Evolutionary conservation across 805 yeast genomes (phyloP).

Genomic region (Candida broadrunensis): DNA sequence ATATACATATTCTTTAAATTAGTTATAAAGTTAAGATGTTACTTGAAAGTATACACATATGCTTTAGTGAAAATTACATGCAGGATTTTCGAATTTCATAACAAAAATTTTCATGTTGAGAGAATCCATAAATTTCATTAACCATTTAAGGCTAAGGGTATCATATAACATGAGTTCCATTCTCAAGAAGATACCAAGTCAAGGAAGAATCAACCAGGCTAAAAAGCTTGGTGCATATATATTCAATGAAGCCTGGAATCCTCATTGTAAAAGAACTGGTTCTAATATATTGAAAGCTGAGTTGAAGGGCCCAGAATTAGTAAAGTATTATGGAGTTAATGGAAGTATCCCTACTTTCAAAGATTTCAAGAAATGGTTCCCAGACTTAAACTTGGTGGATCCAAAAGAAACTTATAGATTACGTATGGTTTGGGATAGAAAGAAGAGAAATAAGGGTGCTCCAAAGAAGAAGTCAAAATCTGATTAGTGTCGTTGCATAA

Average conservation of each 20-base stretch:
- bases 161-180: constrained; percentile 23
- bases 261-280: constrained; percentile 65
- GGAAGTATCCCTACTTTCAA: constrained; percentile 63
- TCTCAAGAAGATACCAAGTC: constrained; percentile 37
- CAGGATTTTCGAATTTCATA: no score
- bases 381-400: constrained; percentile 52
- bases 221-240: constrained; percentile 61
- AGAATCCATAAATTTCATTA: no score
- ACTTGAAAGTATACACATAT: no score
- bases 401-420: constrained; percentile 70
- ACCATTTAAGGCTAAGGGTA: neutral
- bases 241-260: constrained; percentile 71
- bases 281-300: constrained; percentile 65
- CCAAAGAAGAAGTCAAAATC: constrained; percentile 67
- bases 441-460: constrained; percentile 87
- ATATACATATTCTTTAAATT: no score
- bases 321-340: constrained; percentile 67
- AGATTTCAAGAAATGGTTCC: constrained; percentile 54
- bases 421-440: constrained; percentile 59
- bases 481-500: constrained; percentile 9
- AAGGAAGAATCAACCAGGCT: constrained; percentile 51
- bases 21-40: no score
- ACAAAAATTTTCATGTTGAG: no score
- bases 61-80: no score
- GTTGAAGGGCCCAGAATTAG: constrained; percentile 69